Conservation (phyloP, 345 rosid genomes). For the Linum trigynum region DNA sequence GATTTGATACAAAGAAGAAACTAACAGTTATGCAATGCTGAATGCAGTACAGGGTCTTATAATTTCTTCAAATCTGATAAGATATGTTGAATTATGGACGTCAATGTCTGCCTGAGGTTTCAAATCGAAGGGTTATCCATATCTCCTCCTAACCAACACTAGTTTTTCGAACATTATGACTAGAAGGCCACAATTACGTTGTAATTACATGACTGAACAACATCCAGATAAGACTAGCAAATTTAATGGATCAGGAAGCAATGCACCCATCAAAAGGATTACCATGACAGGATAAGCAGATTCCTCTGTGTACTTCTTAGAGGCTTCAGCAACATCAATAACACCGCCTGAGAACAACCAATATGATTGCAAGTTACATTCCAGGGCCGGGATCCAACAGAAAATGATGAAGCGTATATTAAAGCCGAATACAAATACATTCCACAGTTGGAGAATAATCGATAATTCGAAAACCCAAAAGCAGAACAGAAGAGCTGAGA, state of each 20-base stretch:
- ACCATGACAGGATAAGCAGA: conserved; percentile 60
- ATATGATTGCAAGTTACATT: background rate
- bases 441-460: background rate
- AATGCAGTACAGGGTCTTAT: background rate
- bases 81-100: too few relatives aligned
- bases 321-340: conserved; percentile 56
- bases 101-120: too few relatives aligned
- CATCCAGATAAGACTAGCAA: too few relatives aligned
- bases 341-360: conserved; percentile 50
- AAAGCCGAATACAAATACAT: background rate
- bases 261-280: conserved; percentile 2
- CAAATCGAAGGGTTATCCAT: too few relatives aligned
- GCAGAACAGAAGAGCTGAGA: background rate
- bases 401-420: background rate
- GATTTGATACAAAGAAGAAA: conserved; percentile 1
- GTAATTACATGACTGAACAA: too few relatives aligned
- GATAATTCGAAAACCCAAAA: background rate
- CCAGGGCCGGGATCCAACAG: background rate
- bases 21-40: background rate
- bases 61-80: background rate
- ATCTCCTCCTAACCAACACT: too few relatives aligned
- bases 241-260: too few relatives aligned
- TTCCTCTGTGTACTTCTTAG: conserved; percentile 40
- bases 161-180: too few relatives aligned
- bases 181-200: too few relatives aligned